Conservation (phyloP, 2,329 filamentous ascomycete genomes). For the Penicillium vulpinum region DNA sequence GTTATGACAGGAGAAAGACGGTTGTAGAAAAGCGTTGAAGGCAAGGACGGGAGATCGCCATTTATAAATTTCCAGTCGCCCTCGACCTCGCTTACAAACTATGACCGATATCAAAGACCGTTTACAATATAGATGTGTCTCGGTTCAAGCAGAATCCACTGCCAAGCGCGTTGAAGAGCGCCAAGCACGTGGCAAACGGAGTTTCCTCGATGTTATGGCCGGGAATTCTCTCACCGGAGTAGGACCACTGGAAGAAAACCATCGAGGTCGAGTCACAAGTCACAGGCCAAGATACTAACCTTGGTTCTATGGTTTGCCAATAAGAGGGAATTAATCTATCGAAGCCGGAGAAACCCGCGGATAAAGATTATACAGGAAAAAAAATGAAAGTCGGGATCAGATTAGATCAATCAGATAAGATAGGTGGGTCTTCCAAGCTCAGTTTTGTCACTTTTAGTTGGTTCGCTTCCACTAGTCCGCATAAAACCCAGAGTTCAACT, state of each 20-base stretch:
- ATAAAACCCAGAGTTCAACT: not conserved
- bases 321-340: not conserved
- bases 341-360: not conserved
- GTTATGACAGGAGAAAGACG: not conserved
- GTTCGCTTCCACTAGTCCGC: not conserved
- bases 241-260: not conserved
- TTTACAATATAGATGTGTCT: not conserved
- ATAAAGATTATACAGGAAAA: not conserved
- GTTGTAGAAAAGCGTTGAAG: not conserved
- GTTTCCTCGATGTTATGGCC: not conserved
- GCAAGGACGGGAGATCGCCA: not conserved
- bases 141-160: not conserved
- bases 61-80: not conserved
- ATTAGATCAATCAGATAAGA: slow-evolving; percentile 1
- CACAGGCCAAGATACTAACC: not conserved
- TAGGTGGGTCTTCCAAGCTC: not conserved
- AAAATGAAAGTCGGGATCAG: not conserved
- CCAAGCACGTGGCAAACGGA: not conserved
- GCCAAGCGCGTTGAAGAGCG: not conserved
- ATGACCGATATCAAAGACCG: not conserved
- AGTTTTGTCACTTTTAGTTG: not conserved
- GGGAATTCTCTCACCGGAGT: not conserved
- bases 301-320: not conserved
- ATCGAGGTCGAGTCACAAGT: not conserved
- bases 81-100: not conserved